These are phyloP conservation scores for Clathrospora elynae DNA, from an alignment of 2,329 filamentous ascomycete species.

Conservation along the genomic window DNA sequence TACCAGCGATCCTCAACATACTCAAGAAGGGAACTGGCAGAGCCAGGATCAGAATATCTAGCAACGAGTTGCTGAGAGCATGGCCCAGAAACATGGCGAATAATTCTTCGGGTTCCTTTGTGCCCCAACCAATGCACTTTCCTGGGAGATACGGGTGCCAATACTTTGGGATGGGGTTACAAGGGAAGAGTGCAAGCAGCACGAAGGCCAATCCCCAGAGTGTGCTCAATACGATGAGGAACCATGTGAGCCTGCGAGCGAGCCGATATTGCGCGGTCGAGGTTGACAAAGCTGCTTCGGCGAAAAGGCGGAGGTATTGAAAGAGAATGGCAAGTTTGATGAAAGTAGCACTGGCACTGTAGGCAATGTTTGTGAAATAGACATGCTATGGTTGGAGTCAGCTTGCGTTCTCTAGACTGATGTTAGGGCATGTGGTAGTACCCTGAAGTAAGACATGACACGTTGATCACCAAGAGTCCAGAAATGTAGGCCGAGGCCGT, in stretches of 20 bases:
- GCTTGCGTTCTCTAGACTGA: not conserved
- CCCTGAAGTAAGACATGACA: conserved; percentile 38
- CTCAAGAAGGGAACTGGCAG: conserved; percentile 43
- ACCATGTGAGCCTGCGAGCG: conserved; percentile 26
- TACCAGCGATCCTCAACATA: conserved; percentile 36
- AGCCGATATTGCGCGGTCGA: conserved; percentile 13
- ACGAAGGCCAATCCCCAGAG: conserved; percentile 42
- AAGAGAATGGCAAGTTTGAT: conserved; percentile 48
- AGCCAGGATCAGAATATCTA: conserved; percentile 40
- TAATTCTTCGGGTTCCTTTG: conserved; percentile 34
- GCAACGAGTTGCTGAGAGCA: conserved; percentile 38
- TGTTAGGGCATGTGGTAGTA: conserved; percentile 9
- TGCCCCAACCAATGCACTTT: conserved; percentile 45
- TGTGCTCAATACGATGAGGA: conserved; percentile 28
- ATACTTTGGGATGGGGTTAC: conserved; percentile 36
- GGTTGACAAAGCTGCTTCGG: conserved; percentile 22
- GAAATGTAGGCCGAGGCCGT: conserved; percentile 44
- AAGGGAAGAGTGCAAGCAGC: conserved; percentile 40
- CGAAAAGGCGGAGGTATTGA: conserved; percentile 47
- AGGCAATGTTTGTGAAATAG: conserved; percentile 39
- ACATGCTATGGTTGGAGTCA: conserved; percentile 29
- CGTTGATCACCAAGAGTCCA: conserved; percentile 26
- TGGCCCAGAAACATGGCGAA: conserved; percentile 40
- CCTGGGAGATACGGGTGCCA: conserved; percentile 33
- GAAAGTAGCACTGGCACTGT: conserved; percentile 39